These are phyloP conservation scores for Pleurotus djamor DNA, from an alignment of 768 basidiomycete genomes.

Conservation along the genomic window DNA sequence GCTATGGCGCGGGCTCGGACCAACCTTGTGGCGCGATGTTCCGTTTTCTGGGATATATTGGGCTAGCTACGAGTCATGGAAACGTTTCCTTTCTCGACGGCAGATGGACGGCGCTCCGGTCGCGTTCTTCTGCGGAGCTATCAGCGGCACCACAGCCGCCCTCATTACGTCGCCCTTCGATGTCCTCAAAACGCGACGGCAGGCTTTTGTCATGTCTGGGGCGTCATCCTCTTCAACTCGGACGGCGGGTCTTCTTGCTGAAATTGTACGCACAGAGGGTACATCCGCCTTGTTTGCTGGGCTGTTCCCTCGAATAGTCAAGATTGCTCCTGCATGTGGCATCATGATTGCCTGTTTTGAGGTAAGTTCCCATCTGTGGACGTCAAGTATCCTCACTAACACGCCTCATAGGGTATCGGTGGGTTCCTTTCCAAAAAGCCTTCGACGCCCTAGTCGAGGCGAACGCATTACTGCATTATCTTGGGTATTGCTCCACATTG, in stretches of 20 bases:
- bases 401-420: conserved; percentile 53
- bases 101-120: conserved; percentile 61
- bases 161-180: conserved; percentile 94
- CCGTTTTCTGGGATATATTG: conserved; percentile 98
- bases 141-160: conserved; percentile 85
- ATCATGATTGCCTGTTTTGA: conserved; percentile 98
- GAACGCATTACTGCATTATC: too few species aligned
- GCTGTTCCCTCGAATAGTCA: conserved; percentile 82
- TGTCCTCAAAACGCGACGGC: conserved; percentile 92
- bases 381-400: conserved; percentile 8
- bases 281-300: conserved; percentile 79
- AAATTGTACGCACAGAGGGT: conserved; percentile 81
- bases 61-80: conserved; percentile 90
- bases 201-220: conserved; percentile 73
- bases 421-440: conserved; percentile 39
- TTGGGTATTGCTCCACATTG: conserved; percentile 11
- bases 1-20: conserved; percentile 89
- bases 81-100: conserved; percentile 52
- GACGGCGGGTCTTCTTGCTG: conserved; percentile 62
- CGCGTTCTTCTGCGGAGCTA: conserved; percentile 87
- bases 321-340: conserved; percentile 97
- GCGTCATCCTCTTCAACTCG: conserved; percentile 38
- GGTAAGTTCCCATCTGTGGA: conserved; percentile 36
- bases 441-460: conserved; percentile 9
- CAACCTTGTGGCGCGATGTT: conserved; percentile 96